Evolutionary conservation across 192 early-diverging fungal genomes (phyloP).

Genomic region (Coemansia sp.): DNA sequence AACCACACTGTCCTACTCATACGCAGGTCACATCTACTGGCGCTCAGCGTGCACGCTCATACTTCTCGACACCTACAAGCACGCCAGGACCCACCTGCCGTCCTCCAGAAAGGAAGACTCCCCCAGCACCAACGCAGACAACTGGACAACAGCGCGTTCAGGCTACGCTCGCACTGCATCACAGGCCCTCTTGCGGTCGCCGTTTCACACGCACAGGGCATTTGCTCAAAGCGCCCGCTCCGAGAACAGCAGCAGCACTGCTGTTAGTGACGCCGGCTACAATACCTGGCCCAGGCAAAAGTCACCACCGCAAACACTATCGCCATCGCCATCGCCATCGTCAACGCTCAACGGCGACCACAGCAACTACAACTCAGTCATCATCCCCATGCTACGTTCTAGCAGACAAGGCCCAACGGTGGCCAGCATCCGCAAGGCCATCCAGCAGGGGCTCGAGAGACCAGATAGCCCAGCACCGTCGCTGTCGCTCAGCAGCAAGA

Average conservation of each 20-base stretch:
- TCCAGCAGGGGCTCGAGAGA: slow-evolving; percentile 51
- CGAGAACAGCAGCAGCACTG: neutral
- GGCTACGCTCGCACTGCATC: neutral
- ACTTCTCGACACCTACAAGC: slow-evolving; percentile 29
- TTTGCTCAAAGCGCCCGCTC: slow-evolving; percentile 1
- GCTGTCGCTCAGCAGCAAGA: slow-evolving; percentile 38
- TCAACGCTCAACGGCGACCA: neutral
- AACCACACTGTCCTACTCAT: slow-evolving; percentile 18
- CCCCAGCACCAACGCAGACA: slow-evolving; percentile 1
- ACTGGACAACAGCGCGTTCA: neutral
- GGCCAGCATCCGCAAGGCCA: slow-evolving; percentile 55
- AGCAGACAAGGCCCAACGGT: slow-evolving; percentile 46
- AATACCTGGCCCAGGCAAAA: slow-evolving; percentile 5
- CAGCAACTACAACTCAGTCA: neutral
- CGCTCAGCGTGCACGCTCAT: slow-evolving; percentile 24
- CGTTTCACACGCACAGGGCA: slow-evolving; percentile 5
- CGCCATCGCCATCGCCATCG: neutral
- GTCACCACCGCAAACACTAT: neutral
- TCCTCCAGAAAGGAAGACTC: slow-evolving; percentile 6
- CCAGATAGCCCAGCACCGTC: slow-evolving; percentile 43
- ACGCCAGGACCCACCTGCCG: slow-evolving; percentile 21
- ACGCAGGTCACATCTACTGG: slow-evolving; percentile 23
- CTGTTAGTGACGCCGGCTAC: neutral
- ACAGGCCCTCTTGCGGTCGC: neutral
- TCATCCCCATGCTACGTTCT: slow-evolving; percentile 25